Conservation (phyloP, 805 yeast genomes). For the Pichia scutulata region DNA sequence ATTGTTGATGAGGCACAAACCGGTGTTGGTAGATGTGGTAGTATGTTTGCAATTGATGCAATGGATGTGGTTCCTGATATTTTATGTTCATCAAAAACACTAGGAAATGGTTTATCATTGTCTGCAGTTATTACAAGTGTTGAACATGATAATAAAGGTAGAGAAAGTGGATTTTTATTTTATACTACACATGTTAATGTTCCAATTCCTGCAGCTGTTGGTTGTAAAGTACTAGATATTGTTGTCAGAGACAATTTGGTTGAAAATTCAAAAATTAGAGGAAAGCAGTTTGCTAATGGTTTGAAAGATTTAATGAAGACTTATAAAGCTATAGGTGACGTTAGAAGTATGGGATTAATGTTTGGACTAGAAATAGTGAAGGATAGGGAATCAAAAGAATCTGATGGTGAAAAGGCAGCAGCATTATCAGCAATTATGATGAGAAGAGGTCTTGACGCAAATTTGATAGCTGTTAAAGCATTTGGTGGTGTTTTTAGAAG, state of each 20-base stretch:
- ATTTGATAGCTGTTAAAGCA: constrained; percentile 33
- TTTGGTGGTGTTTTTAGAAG: constrained; percentile 26
- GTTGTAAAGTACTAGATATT: constrained; percentile 25
- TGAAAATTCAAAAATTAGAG: constrained; percentile 21
- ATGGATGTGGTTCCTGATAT: constrained; percentile 29
- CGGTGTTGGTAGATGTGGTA: constrained; percentile 48
- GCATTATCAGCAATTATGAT: constrained; percentile 12
- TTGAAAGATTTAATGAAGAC: too few species aligned
- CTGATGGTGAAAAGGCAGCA: constrained; percentile 24
- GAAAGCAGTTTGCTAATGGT: constrained; percentile 20
- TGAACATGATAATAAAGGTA: constrained; percentile 19
- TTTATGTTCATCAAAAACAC: constrained; percentile 25
- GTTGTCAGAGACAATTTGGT: constrained; percentile 22
- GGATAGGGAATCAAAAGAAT: constrained; percentile 36
- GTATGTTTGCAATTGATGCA: constrained; percentile 33
- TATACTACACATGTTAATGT: constrained; percentile 27
- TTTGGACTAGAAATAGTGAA: constrained; percentile 44
- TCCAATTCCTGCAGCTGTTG: constrained; percentile 27
- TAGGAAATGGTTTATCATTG: constrained; percentile 28
- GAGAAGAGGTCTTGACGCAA: constrained; percentile 21
- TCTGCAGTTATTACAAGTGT: constrained; percentile 26
- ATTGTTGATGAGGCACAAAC: constrained; percentile 51
- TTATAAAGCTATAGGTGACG: too few species aligned
- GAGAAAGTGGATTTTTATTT: constrained; percentile 18
- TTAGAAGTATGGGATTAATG: constrained; percentile 47